Conservation (phyloP, 345 rosid genomes). For the Psidium friedrichsthalianum region DNA sequence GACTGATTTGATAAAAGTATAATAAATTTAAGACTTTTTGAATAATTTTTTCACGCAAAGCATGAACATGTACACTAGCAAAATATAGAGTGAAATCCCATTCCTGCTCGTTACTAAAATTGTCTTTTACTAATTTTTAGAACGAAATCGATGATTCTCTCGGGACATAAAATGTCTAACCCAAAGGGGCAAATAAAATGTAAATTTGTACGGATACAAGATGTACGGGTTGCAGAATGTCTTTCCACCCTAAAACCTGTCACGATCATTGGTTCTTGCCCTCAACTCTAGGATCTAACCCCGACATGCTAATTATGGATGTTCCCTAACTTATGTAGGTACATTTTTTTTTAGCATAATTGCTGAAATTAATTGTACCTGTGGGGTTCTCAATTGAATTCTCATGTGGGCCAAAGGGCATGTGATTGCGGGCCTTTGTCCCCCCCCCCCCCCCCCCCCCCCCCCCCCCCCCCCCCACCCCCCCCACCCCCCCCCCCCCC, state of each 20-base stretch:
- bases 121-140: not conserved
- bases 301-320: not conserved
- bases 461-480: too few species aligned
- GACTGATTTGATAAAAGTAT: too few species aligned
- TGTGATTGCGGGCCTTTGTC: not conserved
- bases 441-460: too few species aligned
- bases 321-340: not conserved
- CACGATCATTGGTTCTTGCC: not conserved
- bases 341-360: not conserved
- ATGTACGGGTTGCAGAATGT: not conserved
- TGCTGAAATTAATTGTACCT: not conserved
- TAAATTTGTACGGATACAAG: not conserved
- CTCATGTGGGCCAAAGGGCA: not conserved
- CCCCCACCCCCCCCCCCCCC: too few species aligned
- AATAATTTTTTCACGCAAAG: too few species aligned
- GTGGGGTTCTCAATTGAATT: not conserved
- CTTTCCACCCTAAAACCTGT: not conserved
- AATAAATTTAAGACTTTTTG: too few species aligned
- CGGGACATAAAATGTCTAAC: not conserved
- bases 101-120: not conserved
- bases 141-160: not conserved
- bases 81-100: not conserved
- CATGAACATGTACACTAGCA: too few species aligned
- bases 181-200: accelerated
- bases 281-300: too few species aligned